These are phyloP conservation scores for Hanseniaspora sp. DNA, from an alignment of 1,139 yeast genomes.

Conservation along the genomic window DNA sequence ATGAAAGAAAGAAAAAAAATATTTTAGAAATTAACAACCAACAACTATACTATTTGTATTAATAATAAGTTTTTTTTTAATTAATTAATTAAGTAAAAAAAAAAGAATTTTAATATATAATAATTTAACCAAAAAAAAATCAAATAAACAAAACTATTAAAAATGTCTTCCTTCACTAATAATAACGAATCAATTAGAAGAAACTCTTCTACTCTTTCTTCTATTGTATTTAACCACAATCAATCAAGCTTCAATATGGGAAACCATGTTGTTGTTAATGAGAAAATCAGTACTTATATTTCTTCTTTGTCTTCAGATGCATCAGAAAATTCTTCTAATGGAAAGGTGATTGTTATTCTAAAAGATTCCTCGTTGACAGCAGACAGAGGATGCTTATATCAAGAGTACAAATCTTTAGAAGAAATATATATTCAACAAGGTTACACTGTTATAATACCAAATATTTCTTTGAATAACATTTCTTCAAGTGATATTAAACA, in stretches of 20 bases:
- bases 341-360: constrained; percentile 10
- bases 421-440: constrained; percentile 13
- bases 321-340: neutral
- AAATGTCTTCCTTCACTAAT: constrained; percentile 4
- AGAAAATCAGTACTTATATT: constrained; percentile 13
- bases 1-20: neutral
- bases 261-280: constrained; percentile 9
- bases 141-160: neutral
- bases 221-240: constrained; percentile 2
- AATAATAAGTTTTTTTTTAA: too few species aligned
- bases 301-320: constrained; percentile 1
- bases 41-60: too few species aligned
- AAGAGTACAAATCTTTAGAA: constrained; percentile 10
- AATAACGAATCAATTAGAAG: constrained; percentile 3
- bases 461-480: constrained; percentile 2
- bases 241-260: constrained; percentile 9
- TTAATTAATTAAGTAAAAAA: too few species aligned
- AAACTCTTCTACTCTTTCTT: constrained; percentile 12
- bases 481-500: constrained; percentile 1
- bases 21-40: neutral
- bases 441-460: constrained; percentile 13
- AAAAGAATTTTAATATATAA: too few species aligned
- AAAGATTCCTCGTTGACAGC: neutral
- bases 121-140: neutral
- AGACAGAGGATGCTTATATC: constrained; percentile 10